Conservation (phyloP, 176 grass and related monocot genomes). For the Rhynchospora pubera region DNA sequence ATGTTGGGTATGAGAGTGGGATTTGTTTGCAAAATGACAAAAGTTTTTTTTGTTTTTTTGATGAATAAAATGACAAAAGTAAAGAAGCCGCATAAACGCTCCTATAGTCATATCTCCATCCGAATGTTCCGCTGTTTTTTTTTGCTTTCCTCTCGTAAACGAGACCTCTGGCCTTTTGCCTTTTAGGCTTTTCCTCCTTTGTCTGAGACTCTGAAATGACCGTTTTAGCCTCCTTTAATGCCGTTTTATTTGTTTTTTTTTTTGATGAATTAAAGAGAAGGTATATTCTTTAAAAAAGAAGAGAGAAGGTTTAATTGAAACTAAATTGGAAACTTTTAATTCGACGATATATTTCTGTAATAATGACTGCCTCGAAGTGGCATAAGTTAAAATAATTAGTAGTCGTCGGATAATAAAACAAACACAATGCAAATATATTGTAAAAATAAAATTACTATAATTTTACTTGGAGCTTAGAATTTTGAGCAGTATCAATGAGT, state of each 20-base stretch:
- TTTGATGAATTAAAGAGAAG: too few species aligned
- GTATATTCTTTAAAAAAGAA: too few species aligned
- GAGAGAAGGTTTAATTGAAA: not conserved
- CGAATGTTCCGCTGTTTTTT: conserved; percentile 21
- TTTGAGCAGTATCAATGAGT: too few species aligned
- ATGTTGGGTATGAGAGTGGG: not conserved
- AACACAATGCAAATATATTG: not conserved
- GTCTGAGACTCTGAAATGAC: conserved; percentile 1
- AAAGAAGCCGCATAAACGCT: not conserved
- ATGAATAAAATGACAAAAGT: too few species aligned
- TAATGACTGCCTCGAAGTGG: not conserved
- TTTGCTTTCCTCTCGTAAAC: not conserved
- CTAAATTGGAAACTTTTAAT: not conserved
- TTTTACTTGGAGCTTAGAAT: too few species aligned
- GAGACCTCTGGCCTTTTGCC: too few species aligned
- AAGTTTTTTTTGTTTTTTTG: too few species aligned
- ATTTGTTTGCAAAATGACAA: not conserved
- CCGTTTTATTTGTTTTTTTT: not conserved
- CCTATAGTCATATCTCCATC: not conserved
- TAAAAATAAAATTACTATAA: too few species aligned
- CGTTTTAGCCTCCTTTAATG: not conserved
- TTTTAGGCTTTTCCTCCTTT: not conserved
- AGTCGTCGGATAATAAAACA: not conserved
- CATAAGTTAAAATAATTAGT: not conserved
- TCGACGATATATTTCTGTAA: not conserved